These are phyloP conservation scores for Rhodotorula sp. DNA, from an alignment of 1,284 basidiomycete genomes.

Conservation along the genomic window DNA sequence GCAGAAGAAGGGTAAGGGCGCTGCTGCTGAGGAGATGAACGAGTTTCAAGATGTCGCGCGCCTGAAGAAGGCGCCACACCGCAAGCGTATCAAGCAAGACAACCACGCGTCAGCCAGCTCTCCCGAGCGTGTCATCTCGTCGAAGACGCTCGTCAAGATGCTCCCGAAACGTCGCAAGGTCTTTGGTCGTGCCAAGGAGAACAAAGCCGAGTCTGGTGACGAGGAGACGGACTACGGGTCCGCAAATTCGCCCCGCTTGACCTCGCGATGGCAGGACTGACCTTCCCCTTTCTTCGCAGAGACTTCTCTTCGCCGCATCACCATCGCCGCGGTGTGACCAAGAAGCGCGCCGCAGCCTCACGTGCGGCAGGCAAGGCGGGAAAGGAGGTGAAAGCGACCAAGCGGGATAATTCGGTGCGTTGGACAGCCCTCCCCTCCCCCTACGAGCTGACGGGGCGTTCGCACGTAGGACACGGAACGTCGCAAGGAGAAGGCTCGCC, in stretches of 20 bases:
- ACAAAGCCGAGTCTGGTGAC: background rate
- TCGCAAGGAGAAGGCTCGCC: background rate
- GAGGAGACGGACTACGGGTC: constrained; percentile 25
- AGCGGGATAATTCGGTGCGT: background rate
- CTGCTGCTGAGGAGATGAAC: background rate
- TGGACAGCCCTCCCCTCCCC: background rate
- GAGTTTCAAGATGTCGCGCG: background rate
- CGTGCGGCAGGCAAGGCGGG: too few species aligned
- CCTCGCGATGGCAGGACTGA: background rate
- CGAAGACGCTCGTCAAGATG: constrained; percentile 3
- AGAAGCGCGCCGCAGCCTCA: too few species aligned
- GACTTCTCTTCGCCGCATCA: background rate
- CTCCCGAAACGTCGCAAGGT: constrained; percentile 12
- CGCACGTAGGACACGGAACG: background rate
- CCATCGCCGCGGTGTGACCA: background rate
- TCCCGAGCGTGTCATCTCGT: background rate
- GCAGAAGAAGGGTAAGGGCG: background rate
- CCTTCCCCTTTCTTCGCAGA: background rate
- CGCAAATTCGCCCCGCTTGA: background rate
- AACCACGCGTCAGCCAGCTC: background rate
- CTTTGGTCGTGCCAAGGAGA: background rate
- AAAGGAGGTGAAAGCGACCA: background rate
- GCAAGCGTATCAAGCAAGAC: too few species aligned
- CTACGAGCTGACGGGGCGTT: too few species aligned
- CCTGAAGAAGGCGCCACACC: background rate